Base-by-base conservation (phyloP, 1,284 basidiomycete species). In the Rhizopogon hawkerae region DNA sequence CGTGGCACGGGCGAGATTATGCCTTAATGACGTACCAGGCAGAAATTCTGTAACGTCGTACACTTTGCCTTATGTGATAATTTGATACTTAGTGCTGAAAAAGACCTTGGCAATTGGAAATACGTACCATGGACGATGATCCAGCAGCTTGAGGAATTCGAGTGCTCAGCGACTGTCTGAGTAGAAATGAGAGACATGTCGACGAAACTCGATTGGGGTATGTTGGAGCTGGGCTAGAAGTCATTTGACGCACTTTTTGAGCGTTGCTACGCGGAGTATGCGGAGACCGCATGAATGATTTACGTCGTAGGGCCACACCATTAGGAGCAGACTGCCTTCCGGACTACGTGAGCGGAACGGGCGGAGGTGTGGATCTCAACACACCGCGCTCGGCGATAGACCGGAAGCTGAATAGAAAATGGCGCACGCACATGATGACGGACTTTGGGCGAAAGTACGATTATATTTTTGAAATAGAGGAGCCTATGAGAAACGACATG, bases 11-110 rank as follows among this genome's bases (percentile, higher is more conserved):
- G 11, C 18, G 33, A 49, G 23, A 7, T 14, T 16, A 41, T 41
- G 3, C 10, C 14, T 6, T 14, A n/a, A 16, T 33, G 21, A 49
- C 63, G 54, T 53, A 81, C 81, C 76, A 54, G 80, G 77, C 24
- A 86, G 67, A 62, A 86, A 87, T 34, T 86, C 82, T 1, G 85
- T 86, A n/a, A 87, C 82, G 59, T 89, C 86, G 65, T 87, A 86
- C 9, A 79, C 81, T 31, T 81, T 74, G 47, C 78, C 79, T 80
- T n/a, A 42, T 37, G 5, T 4, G 14, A 35, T 9, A 39, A 21
- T 13, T 23, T 35, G 33, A 10, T 23, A n/a, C 11, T 3, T 24
- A 36, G 35, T 36, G 13, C 5, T 14, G 1, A 23, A 24, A 10
- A 13, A 18, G 8, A 16, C 2, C 39, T 2, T 10, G 24, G 3